Evolutionary conservation across 768 basidiomycete species (phyloP).

Genomic region (Cubamyces sp.): DNA sequence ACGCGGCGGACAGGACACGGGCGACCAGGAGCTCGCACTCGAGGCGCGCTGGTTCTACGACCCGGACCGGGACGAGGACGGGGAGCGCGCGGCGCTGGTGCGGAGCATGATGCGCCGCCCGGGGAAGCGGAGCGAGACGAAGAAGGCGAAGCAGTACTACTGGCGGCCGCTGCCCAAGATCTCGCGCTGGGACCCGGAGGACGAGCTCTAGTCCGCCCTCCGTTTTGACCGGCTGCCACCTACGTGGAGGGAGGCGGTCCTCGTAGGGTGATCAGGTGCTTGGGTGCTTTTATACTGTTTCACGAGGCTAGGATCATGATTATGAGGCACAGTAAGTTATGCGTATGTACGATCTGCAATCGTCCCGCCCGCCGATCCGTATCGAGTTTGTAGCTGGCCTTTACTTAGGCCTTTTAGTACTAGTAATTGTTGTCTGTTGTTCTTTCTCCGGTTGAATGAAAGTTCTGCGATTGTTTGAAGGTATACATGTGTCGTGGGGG

Average conservation of each 20-base stretch:
- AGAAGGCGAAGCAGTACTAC: slow-evolving; percentile 87
- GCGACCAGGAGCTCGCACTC: slow-evolving; percentile 49
- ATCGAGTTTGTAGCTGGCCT: not conserved
- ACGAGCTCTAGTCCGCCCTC: slow-evolving; percentile 50
- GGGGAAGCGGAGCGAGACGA: slow-evolving; percentile 75
- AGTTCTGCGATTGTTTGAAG: too few species aligned
- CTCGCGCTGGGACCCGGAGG: slow-evolving; percentile 75
- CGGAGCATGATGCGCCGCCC: slow-evolving; percentile 75
- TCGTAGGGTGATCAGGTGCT: too few species aligned
- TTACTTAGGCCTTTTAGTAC: not conserved
- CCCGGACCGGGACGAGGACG: slow-evolving; percentile 70
- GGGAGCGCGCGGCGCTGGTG: slow-evolving; percentile 69
- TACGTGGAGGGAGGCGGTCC: too few species aligned
- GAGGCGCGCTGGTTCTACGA: slow-evolving; percentile 80
- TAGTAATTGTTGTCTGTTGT: too few species aligned
- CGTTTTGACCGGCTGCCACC: too few species aligned
- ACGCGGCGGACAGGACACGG: slow-evolving; percentile 35
- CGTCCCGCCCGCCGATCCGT: not conserved
- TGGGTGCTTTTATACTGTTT: too few species aligned
- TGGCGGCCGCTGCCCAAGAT: slow-evolving; percentile 75
- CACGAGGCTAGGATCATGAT: too few species aligned
- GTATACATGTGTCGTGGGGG: too few species aligned
- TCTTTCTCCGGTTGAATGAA: too few species aligned
- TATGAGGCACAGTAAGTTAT: not conserved
- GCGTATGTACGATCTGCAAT: not conserved